Percentiles rank a stretch among this genome's conserved stretches.
These are phyloP conservation scores for Viola odorata DNA, from an alignment of 345 rosid species.

Conservation along the genomic window DNA sequence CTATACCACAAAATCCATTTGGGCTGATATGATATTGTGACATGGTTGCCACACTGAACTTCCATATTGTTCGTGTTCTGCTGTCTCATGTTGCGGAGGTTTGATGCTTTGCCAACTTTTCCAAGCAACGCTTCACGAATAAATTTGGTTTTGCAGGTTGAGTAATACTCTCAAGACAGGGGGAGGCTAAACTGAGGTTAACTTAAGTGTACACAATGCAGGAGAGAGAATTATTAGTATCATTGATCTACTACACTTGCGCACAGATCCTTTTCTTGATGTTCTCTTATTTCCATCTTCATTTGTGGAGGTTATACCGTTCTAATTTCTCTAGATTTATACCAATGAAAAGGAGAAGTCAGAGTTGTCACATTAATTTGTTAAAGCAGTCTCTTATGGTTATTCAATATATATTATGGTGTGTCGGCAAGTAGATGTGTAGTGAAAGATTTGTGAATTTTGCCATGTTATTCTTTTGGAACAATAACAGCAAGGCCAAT, in stretches of 20 bases:
- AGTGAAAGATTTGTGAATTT: no score
- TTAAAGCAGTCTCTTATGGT: no score
- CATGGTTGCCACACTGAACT: neutral
- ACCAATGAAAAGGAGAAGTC: no score
- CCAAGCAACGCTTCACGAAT: neutral
- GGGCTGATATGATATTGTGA: neutral
- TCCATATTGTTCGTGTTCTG: neutral
- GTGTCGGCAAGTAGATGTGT: no score
- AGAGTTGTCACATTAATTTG: no score
- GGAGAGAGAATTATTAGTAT: neutral
- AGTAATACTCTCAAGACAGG: slow-evolving; percentile 53
- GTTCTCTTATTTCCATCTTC: neutral
- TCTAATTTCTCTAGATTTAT: neutral
- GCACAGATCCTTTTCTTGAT: neutral
- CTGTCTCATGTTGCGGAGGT: neutral
- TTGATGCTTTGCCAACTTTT: neutral
- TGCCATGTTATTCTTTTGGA: no score
- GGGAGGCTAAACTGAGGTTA: slow-evolving; percentile 25
- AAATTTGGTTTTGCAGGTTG: slow-evolving; percentile 39
- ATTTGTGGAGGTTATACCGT: neutral
- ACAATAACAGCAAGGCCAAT: no score
- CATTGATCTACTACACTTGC: neutral
- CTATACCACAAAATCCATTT: neutral
- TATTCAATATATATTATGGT: no score
- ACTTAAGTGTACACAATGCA: neutral